A percentile compares a stretch with the other conserved stretches of the same genome.
Evolutionary conservation across 257 asterid species (phyloP).

Genomic region (Fraxinus anomala): DNA sequence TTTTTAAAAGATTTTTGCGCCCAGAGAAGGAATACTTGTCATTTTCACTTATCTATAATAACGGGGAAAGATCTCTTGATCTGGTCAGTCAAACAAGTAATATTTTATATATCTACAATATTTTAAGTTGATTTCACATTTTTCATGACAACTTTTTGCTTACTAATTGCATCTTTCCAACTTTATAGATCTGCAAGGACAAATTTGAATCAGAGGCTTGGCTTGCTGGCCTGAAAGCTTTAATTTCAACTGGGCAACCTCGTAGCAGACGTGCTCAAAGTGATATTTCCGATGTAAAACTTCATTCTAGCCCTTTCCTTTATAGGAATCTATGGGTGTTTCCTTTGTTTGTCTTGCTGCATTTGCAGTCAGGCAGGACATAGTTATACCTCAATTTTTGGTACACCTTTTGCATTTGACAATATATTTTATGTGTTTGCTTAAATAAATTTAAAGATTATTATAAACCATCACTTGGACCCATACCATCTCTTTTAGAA

Average conservation of each 20-base stretch:
- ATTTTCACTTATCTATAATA: constrained; percentile 80
- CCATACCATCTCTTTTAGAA: not conserved
- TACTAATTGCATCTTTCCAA: constrained; percentile 19
- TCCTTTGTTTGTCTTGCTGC: constrained; percentile 6
- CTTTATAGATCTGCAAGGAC: constrained; percentile 84
- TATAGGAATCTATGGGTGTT: constrained; percentile 1
- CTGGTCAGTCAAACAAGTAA: constrained; percentile 57
- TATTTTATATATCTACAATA: not conserved
- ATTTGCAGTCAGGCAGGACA: constrained; percentile 2
- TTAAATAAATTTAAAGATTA: not conserved
- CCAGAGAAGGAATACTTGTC: constrained; percentile 97
- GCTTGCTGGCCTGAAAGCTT: constrained; percentile 80
- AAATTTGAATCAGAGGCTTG: constrained; percentile 84
- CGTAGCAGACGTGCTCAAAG: constrained; percentile 77
- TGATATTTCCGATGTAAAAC: constrained; percentile 72
- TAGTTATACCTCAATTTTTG: not conserved
- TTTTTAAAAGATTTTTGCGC: constrained; percentile 84
- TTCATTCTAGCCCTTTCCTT: constrained; percentile 19
- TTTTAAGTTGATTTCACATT: not conserved
- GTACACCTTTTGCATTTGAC: not conserved
- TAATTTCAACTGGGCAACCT: constrained; percentile 63
- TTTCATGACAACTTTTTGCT: constrained; percentile 15
- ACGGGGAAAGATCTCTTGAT: constrained; percentile 93
- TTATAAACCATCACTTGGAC: not conserved
- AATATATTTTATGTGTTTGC: not conserved